Percentiles rank a stretch among this genome's conserved stretches.
Conservation (phyloP, 164 flowering plant genomes). For the Taxillus chinensis region DNA sequence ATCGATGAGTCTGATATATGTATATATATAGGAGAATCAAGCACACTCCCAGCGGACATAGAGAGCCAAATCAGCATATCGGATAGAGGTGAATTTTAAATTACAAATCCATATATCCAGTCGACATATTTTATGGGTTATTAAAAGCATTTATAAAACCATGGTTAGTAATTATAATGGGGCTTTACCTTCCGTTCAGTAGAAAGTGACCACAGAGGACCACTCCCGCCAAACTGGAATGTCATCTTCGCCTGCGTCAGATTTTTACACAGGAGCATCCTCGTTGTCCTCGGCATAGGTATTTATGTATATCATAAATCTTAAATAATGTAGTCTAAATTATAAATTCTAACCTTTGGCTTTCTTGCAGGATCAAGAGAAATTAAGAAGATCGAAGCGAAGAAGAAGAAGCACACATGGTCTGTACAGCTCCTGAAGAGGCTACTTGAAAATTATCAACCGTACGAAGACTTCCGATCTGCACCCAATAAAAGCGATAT, state of each 20-base stretch:
- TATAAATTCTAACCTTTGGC: neutral
- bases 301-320: neutral
- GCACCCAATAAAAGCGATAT: neutral
- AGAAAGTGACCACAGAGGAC: neutral
- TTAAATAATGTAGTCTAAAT: neutral
- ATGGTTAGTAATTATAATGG: too few species aligned
- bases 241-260: constrained; percentile 13
- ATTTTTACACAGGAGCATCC: constrained; percentile 16
- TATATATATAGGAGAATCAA: too few species aligned
- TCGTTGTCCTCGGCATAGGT: constrained; percentile 24
- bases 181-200: too few species aligned
- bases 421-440: constrained; percentile 20
- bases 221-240: constrained; percentile 16
- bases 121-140: too few species aligned
- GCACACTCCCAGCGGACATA: too few species aligned
- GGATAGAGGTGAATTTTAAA: too few species aligned
- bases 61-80: too few species aligned
- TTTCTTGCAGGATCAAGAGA: constrained; percentile 11
- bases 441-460: constrained; percentile 8
- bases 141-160: too few species aligned
- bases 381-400: constrained; percentile 8
- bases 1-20: too few species aligned
- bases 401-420: constrained; percentile 26
- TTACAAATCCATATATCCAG: too few species aligned
- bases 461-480: constrained; percentile 9